These are phyloP conservation scores for Apostasia shenzhenica DNA, from an alignment of 106 monocot genomes.

Conservation along the genomic window DNA sequence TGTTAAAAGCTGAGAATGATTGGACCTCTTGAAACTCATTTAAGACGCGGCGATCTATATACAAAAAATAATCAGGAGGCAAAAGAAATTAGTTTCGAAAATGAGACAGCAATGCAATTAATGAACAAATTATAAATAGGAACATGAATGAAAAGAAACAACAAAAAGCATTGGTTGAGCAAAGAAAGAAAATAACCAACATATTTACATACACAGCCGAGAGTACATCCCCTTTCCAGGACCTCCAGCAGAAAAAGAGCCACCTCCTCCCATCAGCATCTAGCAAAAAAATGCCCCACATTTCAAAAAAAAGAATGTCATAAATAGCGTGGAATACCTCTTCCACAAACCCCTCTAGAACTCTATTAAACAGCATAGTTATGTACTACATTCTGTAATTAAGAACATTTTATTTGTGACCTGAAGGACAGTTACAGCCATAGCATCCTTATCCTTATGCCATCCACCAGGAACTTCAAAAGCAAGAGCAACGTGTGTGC, in stretches of 20 bases:
- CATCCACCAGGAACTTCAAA: slow-evolving; percentile 97
- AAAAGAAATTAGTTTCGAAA: slow-evolving; percentile 3
- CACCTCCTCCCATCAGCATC: slow-evolving; percentile 96
- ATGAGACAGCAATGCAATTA: not conserved
- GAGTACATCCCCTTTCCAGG: slow-evolving; percentile 96
- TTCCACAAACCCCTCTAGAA: not conserved
- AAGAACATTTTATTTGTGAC: slow-evolving; percentile 15
- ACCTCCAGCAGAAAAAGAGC: slow-evolving; percentile 87
- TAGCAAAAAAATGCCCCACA: slow-evolving; percentile 2
- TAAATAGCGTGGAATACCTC: not conserved
- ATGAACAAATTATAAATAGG: not conserved
- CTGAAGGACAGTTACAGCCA: slow-evolving; percentile 79
- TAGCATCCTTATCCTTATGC: slow-evolving; percentile 73
- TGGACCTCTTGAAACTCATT: slow-evolving; percentile 64
- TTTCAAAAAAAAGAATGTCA: not conserved
- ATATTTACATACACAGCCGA: slow-evolving; percentile 60
- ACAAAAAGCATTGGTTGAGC: not conserved
- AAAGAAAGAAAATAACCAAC: not conserved
- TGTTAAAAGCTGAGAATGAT: slow-evolving; percentile 84
- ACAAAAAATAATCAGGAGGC: not conserved
- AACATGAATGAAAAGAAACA: not conserved
- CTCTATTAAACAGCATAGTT: not conserved
- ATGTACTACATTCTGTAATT: not conserved
- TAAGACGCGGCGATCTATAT: slow-evolving; percentile 59
- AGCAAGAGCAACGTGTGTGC: slow-evolving; percentile 73